These are phyloP conservation scores for Mycena citricolor DNA, from an alignment of 1,284 basidiomycete genomes.

Conservation along the genomic window DNA sequence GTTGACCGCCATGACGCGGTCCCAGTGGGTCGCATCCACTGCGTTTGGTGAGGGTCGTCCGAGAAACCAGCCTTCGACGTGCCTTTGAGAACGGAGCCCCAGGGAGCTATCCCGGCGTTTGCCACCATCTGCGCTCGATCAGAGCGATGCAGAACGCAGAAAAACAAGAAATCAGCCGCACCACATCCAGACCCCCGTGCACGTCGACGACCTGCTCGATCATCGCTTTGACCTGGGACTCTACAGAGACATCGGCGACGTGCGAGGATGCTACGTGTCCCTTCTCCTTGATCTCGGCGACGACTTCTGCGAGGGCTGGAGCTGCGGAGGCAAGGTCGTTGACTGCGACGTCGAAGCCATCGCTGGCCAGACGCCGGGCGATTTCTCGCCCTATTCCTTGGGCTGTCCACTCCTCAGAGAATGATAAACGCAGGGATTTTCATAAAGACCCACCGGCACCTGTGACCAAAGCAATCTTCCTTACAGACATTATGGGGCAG, in stretches of 20 bases:
- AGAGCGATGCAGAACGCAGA: not conserved
- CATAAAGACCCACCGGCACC: too few species aligned
- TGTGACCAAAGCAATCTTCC: too few species aligned
- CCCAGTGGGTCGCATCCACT: constrained; percentile 15
- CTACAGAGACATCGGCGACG: constrained; percentile 21
- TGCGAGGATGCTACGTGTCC: constrained; percentile 24
- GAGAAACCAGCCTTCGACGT: not conserved
- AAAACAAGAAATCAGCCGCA: not conserved
- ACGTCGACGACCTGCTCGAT: constrained; percentile 15
- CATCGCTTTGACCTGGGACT: constrained; percentile 23
- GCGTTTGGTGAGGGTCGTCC: constrained; percentile 7
- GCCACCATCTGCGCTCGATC: constrained; percentile 20
- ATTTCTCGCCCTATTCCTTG: constrained; percentile 44
- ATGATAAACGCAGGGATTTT: too few species aligned
- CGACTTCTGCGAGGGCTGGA: constrained; percentile 30
- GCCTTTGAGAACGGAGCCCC: constrained; percentile 10
- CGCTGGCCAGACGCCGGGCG: constrained; percentile 40
- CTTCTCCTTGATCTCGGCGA: constrained; percentile 31
- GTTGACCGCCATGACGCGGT: constrained; percentile 23
- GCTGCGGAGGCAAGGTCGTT: constrained; percentile 35
- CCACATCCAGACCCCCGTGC: constrained; percentile 23
- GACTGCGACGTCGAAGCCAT: constrained; percentile 42
- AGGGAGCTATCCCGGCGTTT: constrained; percentile 18
- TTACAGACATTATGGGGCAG: too few species aligned
- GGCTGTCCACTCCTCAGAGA: too few species aligned